These are phyloP conservation scores for Chlamydomonas sphaeroides DNA, from an alignment of 139 green algal genomes.

Conservation along the genomic window DNA sequence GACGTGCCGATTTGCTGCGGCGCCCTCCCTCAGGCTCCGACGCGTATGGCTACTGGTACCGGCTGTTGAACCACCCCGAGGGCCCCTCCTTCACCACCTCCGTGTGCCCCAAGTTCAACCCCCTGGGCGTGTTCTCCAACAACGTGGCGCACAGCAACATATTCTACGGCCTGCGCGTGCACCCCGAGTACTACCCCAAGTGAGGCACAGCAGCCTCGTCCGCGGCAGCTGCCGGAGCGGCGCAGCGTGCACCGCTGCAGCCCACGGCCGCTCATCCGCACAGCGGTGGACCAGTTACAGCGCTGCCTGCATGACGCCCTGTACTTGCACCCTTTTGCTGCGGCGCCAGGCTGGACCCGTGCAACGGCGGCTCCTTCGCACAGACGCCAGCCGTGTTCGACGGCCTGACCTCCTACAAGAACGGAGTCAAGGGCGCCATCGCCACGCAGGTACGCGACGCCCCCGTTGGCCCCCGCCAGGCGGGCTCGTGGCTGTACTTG, in stretches of 20 bases:
- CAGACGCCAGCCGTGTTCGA: constrained; percentile 53
- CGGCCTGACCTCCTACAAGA: constrained; percentile 64
- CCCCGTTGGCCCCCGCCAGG: too few species aligned
- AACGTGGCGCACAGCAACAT: constrained; percentile 72
- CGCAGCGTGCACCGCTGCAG: too few species aligned
- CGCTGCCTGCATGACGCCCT: too few species aligned
- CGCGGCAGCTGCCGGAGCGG: too few species aligned
- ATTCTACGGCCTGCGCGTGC: constrained; percentile 57
- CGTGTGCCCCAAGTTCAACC: constrained; percentile 62
- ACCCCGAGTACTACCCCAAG: constrained; percentile 52
- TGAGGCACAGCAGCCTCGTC: too few species aligned
- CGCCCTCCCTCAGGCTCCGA: not conserved
- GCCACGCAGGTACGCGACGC: constrained; percentile 64
- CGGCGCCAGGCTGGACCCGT: too few species aligned
- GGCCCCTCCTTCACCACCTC: constrained; percentile 36
- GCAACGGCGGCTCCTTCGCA: not conserved
- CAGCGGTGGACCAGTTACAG: too few species aligned
- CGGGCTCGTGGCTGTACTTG: too few species aligned
- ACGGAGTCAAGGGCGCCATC: constrained; percentile 69
- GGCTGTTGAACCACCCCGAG: constrained; percentile 36
- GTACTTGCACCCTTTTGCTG: too few species aligned
- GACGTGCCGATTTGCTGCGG: not conserved
- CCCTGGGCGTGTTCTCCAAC: constrained; percentile 53
- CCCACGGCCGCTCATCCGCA: too few species aligned
- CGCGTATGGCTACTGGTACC: constrained; percentile 8